Evolutionary conservation across 768 basidiomycete genomes (phyloP).

Genomic region (Calocera cornea): DNA sequence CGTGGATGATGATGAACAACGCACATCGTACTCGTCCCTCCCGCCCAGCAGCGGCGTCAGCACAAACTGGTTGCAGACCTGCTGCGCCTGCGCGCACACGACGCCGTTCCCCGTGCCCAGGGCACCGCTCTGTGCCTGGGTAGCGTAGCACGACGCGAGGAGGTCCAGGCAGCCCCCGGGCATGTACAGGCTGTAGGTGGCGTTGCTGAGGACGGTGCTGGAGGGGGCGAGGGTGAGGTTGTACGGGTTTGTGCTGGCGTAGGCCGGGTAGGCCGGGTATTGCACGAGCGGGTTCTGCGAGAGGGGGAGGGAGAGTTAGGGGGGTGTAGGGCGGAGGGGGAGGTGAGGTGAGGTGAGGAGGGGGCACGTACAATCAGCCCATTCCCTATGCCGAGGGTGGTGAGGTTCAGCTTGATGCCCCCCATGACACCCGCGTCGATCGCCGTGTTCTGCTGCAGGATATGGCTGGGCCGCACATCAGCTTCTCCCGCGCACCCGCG

Average conservation of each 20-base stretch:
- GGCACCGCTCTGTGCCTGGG: conserved; percentile 42
- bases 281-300: conserved; percentile 32
- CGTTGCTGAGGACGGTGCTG: conserved; percentile 31
- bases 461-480: too few species aligned
- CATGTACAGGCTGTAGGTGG: conserved; percentile 29
- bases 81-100: conserved; percentile 44
- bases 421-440: conserved; percentile 35
- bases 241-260: conserved; percentile 44
- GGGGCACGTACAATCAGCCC: conserved; percentile 42
- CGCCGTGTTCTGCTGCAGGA: conserved; percentile 45
- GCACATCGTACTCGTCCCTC: conserved; percentile 45
- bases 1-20: conserved; percentile 11
- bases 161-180: conserved; percentile 38
- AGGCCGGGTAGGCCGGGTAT: conserved; percentile 45
- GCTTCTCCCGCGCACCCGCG: too few species aligned
- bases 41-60: conserved; percentile 40
- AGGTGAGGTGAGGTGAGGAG: not conserved
- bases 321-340: not conserved
- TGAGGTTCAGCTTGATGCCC: conserved; percentile 43
- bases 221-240: conserved; percentile 38
- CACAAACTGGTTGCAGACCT: conserved; percentile 44
- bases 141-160: conserved; percentile 20
- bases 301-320: not conserved
- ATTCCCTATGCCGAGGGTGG: conserved; percentile 49
- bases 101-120: conserved; percentile 35